Evolutionary conservation across 2,329 filamentous ascomycete species (phyloP), one percentile per base, ranked within the genome.

Genomic region (Penicillium crustosum): DNA sequence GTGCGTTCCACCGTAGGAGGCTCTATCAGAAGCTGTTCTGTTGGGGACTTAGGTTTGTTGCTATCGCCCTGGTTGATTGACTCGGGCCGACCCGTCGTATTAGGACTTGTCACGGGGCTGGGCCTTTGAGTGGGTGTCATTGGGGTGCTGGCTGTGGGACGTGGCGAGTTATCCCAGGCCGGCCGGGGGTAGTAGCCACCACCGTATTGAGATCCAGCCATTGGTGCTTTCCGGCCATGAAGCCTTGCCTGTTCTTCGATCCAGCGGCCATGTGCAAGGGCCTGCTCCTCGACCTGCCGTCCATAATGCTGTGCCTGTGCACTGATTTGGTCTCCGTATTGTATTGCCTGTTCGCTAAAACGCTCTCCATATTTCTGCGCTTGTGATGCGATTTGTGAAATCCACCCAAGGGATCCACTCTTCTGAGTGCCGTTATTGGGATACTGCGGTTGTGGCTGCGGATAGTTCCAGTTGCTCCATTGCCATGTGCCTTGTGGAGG

Each of bases 311-410:
- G 67, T 6, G 74, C 73, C 23, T 73, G 70, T 6, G 68, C 66
- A 49, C 68, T 71, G 17, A 74, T 65, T 56, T 68, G 69, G 47
- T 72, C 69, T 12, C 73, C 72, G 55, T 74, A 72, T 31, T 65
- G 66, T 43, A 65, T 59, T 1, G 73, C 74, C 55, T 75, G 73
- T 49, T 74, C 69, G 15, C 66, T 64, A 25, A 76, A 69, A 10
- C 73, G 72, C 45, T 76, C 73, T 4, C 74, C 74, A 42, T 77
- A 77, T 50, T 75, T 73, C 54, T 77, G 72, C 10, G 75, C 74
- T 45, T 75, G 71, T 4, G 70, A 67, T 43, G 71, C 70, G 13
- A 78, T 55, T 8, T 70, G 68, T 1, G 72, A 65, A 12, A 75
- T 68, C 71, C 74, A 77, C 21, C 69, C 65, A 1, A 69, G 38